phyloP scores from a whole-genome alignment of 2,329 filamentous ascomycete species.

The Diaporthe citrichinensis region DNA sequence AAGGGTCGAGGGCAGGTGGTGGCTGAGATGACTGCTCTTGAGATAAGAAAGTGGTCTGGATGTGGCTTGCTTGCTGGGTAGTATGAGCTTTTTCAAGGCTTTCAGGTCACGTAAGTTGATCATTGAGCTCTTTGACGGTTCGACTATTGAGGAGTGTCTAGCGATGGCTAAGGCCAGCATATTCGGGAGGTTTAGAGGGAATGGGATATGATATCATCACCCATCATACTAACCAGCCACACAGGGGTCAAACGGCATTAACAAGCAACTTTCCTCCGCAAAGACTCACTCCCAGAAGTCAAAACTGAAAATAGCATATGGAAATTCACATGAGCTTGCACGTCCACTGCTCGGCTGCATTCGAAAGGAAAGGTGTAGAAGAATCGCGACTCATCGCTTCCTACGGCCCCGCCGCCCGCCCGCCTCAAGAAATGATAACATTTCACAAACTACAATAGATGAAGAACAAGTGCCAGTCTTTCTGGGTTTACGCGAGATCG shows the following conservation, averaged over 20 bases:
- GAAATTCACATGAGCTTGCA: too few relatives aligned
- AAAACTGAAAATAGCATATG: background rate
- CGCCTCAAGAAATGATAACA: too few relatives aligned
- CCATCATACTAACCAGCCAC: constrained; percentile 1
- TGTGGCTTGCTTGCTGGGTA: background rate
- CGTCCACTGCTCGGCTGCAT: too few relatives aligned
- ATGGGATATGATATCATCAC: constrained; percentile 33
- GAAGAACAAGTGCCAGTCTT: background rate
- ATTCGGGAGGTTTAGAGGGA: background rate
- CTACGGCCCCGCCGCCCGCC: too few relatives aligned
- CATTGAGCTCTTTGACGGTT: background rate
- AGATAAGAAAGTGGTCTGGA: background rate
- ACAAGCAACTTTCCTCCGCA: background rate
- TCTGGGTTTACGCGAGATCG: background rate
- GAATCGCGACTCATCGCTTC: background rate
- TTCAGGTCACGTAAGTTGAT: background rate
- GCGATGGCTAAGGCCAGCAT: background rate
- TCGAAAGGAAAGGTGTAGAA: background rate
- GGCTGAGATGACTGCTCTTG: background rate
- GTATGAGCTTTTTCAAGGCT: background rate
- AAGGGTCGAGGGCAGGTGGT: background rate
- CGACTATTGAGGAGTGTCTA: background rate
- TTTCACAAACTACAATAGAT: too few relatives aligned
- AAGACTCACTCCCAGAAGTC: too few relatives aligned
- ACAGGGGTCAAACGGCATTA: background rate